Percentiles rank a stretch among this genome's conserved stretches.
Evolutionary conservation across 2,329 filamentous ascomycete genomes (phyloP).

Genomic region (Tolypocladium endophyticum): DNA sequence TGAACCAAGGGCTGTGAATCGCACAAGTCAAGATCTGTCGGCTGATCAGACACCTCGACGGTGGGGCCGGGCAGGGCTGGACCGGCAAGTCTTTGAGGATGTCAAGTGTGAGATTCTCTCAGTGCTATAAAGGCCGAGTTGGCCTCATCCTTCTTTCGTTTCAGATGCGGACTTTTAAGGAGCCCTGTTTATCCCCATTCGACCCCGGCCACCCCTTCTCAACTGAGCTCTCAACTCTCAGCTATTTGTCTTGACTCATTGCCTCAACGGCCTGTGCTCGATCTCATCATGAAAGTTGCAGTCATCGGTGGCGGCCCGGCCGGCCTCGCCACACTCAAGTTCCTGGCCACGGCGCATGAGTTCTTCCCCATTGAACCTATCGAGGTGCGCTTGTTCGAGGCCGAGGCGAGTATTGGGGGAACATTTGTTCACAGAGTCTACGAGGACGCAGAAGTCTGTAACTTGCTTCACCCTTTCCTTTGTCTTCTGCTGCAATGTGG

Average conservation of each 20-base stretch:
- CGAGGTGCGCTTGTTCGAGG: conserved; percentile 33
- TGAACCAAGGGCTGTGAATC: neutral
- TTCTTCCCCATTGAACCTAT: conserved; percentile 26
- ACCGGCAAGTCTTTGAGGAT: neutral
- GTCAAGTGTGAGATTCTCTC: neutral
- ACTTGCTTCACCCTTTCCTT: neutral
- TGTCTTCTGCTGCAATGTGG: neutral
- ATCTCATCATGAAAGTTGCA: conserved; percentile 22
- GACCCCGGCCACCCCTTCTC: neutral
- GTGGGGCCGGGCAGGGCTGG: neutral
- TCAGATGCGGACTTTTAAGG: too few relatives aligned
- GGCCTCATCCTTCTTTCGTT: neutral
- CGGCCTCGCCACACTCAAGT: conserved; percentile 30
- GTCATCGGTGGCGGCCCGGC: conserved; percentile 33
- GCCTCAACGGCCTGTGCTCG: neutral
- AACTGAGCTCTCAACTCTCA: neutral
- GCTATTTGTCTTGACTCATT: neutral
- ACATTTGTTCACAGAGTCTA: conserved; percentile 36
- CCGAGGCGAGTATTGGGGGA: conserved; percentile 31
- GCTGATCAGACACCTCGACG: neutral
- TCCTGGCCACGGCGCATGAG: conserved; percentile 25
- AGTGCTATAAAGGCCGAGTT: neutral
- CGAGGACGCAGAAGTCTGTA: conserved; percentile 32
- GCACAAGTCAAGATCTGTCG: neutral
- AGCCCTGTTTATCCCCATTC: neutral